Percentiles rank a stretch among this genome's conserved stretches.
Evolutionary conservation across 2,329 filamentous ascomycete genomes (phyloP).

Genomic region (Chaetothyriales sp.): DNA sequence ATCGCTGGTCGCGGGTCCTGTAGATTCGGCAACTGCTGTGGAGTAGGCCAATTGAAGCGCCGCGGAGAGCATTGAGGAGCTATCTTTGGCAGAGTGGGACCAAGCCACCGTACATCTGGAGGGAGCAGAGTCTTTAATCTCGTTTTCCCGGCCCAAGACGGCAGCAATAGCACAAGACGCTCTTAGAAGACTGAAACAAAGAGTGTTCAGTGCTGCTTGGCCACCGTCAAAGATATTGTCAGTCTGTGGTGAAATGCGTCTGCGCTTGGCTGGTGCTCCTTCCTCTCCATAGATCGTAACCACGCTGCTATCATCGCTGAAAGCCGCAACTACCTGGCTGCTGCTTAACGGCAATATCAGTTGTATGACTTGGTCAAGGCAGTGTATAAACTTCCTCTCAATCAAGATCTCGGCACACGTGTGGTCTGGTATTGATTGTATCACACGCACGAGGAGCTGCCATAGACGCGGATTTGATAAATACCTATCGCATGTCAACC

Average conservation of each 20-base stretch:
- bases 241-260: constrained; percentile 22
- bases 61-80: neutral
- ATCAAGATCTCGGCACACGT: constrained; percentile 11
- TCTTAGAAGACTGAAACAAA: neutral
- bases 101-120: neutral
- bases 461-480: constrained; percentile 4
- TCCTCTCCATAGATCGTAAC: constrained; percentile 6
- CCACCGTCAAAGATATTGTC: neutral
- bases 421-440: constrained; percentile 7
- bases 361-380: neutral
- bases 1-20: neutral
- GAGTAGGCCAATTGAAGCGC: neutral
- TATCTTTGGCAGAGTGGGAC: neutral
- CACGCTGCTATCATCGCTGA: neutral
- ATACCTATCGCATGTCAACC: neutral
- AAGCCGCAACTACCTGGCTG: neutral
- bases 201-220: neutral
- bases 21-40: neutral
- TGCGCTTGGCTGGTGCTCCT: constrained; percentile 24
- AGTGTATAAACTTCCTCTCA: constrained; percentile 11
- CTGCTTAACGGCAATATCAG: neutral
- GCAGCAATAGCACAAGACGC: neutral
- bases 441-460: constrained; percentile 12
- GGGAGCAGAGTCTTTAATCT: neutral
- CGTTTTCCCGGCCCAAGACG: neutral